These are phyloP conservation scores for Coemansia sp. DNA, from an alignment of 192 early-diverging fungal genomes.

Conservation along the genomic window DNA sequence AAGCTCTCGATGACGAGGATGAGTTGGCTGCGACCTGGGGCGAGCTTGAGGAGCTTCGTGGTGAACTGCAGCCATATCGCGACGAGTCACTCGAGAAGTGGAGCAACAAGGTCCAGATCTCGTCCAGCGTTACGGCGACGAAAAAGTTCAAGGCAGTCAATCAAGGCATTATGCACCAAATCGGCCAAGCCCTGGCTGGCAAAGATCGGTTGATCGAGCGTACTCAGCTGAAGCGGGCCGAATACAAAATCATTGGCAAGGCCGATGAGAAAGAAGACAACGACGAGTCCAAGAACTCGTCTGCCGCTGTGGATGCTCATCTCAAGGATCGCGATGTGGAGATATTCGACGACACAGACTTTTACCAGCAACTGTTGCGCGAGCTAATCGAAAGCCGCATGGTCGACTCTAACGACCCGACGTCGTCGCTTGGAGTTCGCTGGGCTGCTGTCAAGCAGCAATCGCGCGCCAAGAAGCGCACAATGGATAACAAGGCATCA, in stretches of 20 bases:
- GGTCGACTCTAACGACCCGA: conserved; percentile 87
- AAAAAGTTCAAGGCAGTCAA: conserved; percentile 98
- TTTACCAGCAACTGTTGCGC: conserved; percentile 89
- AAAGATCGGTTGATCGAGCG: conserved; percentile 80
- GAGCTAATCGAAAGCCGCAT: conserved; percentile 94
- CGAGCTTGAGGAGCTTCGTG: conserved; percentile 30
- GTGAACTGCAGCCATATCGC: conserved; percentile 72
- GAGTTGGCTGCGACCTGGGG: conserved; percentile 21
- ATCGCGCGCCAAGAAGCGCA: conserved; percentile 63
- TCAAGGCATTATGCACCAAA: conserved; percentile 76
- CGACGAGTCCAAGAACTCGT: conserved; percentile 56
- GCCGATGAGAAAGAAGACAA: conserved; percentile 8
- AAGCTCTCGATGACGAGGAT: conserved; percentile 10
- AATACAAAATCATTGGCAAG: conserved; percentile 59
- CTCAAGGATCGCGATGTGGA: conserved; percentile 58
- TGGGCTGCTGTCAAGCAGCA: conserved; percentile 80
- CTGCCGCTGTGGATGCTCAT: conserved; percentile 67
- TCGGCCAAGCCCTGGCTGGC: conserved; percentile 68
- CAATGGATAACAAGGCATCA: conserved; percentile 82
- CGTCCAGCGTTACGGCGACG: conserved; percentile 65
- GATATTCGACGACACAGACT: conserved; percentile 96
- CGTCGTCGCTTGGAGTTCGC: conserved; percentile 70
- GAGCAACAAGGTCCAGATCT: conserved; percentile 81
- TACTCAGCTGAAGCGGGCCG: conserved; percentile 78
- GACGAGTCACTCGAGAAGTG: conserved; percentile 90